Evolutionary conservation across 2,329 filamentous ascomycete species (phyloP).

Genomic region (Diaporthe caulivora): DNA sequence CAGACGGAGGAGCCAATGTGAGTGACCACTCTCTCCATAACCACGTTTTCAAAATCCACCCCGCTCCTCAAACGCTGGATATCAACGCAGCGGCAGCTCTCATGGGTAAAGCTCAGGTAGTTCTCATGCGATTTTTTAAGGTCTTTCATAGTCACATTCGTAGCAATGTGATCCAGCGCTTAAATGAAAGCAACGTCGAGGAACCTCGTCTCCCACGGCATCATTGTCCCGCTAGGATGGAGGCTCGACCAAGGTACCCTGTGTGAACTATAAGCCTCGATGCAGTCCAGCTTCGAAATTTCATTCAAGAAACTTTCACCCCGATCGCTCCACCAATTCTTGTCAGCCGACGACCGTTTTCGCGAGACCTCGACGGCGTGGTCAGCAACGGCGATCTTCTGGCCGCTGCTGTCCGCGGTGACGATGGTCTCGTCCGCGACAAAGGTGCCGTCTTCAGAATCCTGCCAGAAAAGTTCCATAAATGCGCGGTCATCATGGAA

Average conservation of each 20-base stretch:
- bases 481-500: background rate
- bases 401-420: too few relatives aligned
- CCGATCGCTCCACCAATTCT: background rate
- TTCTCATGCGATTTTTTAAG: background rate
- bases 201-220: background rate
- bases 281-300: background rate
- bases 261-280: background rate
- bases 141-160: background rate
- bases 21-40: background rate
- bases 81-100: background rate
- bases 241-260: background rate
- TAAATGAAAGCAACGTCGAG: fast-evolving
- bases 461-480: conserved; percentile 1
- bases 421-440: conserved; percentile 9
- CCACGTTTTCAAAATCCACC: background rate
- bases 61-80: background rate
- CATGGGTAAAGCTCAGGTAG: background rate
- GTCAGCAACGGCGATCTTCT: background rate
- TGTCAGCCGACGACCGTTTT: fast-evolving
- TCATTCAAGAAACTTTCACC: background rate
- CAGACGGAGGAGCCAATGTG: background rate
- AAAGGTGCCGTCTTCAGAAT: background rate
- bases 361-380: background rate
- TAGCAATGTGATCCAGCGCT: background rate
- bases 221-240: too few relatives aligned